Evolutionary conservation across 2,329 filamentous ascomycete genomes (phyloP).

Genomic region (Ascochyta pisi): DNA sequence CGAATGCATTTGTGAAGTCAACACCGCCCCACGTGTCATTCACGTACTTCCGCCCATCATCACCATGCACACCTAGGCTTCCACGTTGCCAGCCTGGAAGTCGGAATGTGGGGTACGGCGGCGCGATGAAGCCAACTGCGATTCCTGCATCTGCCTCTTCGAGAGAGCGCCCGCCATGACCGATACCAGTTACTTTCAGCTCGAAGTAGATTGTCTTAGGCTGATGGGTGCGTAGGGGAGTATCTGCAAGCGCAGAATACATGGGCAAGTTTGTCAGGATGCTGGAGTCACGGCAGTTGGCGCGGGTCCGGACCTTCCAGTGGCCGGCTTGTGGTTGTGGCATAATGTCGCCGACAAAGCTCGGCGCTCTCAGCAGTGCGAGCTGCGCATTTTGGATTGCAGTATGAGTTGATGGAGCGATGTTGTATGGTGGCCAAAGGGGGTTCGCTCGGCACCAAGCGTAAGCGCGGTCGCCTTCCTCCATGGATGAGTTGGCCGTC

Average conservation of each 20-base stretch:
- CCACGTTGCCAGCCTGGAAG: constrained; percentile 83
- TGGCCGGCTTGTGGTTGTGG: constrained; percentile 55
- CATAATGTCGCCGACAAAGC: constrained; percentile 48
- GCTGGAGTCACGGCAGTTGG: constrained; percentile 63
- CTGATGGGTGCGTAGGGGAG: constrained; percentile 61
- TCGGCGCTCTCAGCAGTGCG: constrained; percentile 41
- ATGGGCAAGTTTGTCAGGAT: constrained; percentile 73
- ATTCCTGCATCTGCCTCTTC: constrained; percentile 61
- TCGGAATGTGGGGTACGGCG: constrained; percentile 78
- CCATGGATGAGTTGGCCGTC: constrained; percentile 71
- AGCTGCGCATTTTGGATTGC: constrained; percentile 63
- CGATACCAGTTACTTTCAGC: constrained; percentile 62
- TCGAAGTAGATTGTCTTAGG: constrained; percentile 75
- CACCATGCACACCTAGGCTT: constrained; percentile 77
- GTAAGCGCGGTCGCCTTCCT: constrained; percentile 69
- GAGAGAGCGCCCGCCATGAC: constrained; percentile 35
- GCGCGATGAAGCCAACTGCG: constrained; percentile 73
- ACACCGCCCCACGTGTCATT: constrained; percentile 78
- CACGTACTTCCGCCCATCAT: constrained; percentile 78
- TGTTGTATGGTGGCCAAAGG: constrained; percentile 61
- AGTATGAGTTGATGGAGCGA: constrained; percentile 55
- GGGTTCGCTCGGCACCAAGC: constrained; percentile 69
- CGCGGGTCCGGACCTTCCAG: constrained; percentile 54
- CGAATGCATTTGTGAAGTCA: constrained; percentile 70
- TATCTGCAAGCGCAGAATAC: constrained; percentile 66